Evolutionary conservation across 805 yeast genomes (phyloP), one percentile per base, ranked within the genome.

Genomic region (Spathaspora girioi): DNA sequence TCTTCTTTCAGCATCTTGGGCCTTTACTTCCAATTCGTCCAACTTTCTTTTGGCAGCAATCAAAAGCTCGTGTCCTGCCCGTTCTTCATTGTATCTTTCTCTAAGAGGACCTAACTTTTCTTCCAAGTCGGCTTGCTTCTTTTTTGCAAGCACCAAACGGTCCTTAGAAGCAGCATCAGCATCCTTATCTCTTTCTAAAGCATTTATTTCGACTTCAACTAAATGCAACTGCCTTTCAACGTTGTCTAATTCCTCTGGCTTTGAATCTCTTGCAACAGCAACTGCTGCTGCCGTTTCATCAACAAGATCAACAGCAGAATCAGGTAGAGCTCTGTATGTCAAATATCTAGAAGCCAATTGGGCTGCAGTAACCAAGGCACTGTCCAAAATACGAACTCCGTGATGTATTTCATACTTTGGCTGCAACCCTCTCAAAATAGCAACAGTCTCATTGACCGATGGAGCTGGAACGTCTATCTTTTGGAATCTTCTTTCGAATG

Each of bases 401-500:
- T 93, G 99, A 68, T 93, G 99, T 55, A 93, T 87, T 72, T 93
- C 99, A 71, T 93, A 93, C 67, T 87, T 89, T 68, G 87, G 92
- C 70, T 93, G 97, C 63, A 93, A 78, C 54, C 99, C 99, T 79
- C 99, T 87, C 59, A 94, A 81, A 53, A 94, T 93, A 8, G 98
- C 98, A 47, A 93, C 89, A 0, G 99, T 91, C 71, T 94, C 97
- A 60, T 87, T 82, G 32, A 89, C 80, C 0, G 96, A 87, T 52
- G 98, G 94, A 63, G 96, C 99, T 46, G 87, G 88, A 32, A 94
- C 98, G 65, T 93, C 97, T 61, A 94, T 89, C 68, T 91, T 90
- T 73, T 94, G 99, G 82, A 94, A 94, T 69, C 99, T 84, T 79
- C 99, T 88, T 71, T 93, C 99, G 68, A 94, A 93, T 1, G 99